These are phyloP conservation scores for Lecanicillium sp. DNA, from an alignment of 2,329 filamentous ascomycete species.

Conservation along the genomic window DNA sequence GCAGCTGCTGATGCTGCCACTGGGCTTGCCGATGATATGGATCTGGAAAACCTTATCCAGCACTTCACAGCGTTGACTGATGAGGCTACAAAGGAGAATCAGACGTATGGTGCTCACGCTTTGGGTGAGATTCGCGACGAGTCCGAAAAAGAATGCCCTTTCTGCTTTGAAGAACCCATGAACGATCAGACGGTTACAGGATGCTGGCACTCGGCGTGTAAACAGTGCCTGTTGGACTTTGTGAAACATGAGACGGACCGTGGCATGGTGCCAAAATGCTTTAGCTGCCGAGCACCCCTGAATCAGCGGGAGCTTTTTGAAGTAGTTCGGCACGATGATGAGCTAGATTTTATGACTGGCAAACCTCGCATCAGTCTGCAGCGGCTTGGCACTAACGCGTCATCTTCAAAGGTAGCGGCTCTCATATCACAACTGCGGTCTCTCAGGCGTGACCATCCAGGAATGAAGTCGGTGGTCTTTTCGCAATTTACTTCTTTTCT, in stretches of 20 bases:
- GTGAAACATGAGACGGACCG: conserved; percentile 80
- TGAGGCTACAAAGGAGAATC: conserved; percentile 52
- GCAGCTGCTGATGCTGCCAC: conserved; percentile 66
- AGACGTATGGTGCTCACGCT: conserved; percentile 71
- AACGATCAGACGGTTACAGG: conserved; percentile 87
- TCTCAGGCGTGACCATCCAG: conserved; percentile 56
- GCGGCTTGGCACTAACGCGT: conserved; percentile 52
- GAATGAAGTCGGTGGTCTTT: conserved; percentile 85
- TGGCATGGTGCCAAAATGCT: conserved; percentile 70
- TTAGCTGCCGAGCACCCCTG: conserved; percentile 80
- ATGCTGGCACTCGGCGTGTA: conserved; percentile 97
- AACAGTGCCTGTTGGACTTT: conserved; percentile 81
- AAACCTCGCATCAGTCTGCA: conserved; percentile 51
- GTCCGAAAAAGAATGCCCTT: conserved; percentile 80
- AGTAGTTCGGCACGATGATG: conserved; percentile 71
- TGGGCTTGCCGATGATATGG: conserved; percentile 91
- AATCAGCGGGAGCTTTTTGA: conserved; percentile 84
- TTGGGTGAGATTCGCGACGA: conserved; percentile 88
- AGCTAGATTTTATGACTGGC: conserved; percentile 34
- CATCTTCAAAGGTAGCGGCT: conserved; percentile 81
- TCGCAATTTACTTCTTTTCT: conserved; percentile 97
- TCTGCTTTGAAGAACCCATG: conserved; percentile 95
- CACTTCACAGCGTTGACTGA: conserved; percentile 68
- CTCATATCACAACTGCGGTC: conserved; percentile 67
- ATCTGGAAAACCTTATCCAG: conserved; percentile 76